phyloP scores from a whole-genome alignment of 805 yeast genomes.

The Candida nitratophila region DNA sequence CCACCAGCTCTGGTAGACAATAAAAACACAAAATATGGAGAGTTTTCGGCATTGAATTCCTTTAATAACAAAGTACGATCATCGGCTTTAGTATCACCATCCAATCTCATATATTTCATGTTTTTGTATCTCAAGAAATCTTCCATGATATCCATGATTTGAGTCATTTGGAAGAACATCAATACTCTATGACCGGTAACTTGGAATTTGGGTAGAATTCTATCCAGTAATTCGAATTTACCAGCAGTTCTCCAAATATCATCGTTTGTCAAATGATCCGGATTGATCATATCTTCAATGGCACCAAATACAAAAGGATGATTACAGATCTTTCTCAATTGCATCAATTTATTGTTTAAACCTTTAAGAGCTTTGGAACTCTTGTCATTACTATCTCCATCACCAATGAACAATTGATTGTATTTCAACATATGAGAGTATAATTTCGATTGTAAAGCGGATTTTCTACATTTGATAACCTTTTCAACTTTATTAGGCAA shows the following conservation, averaged over 20 bases:
- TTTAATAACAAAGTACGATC: conserved; percentile 73
- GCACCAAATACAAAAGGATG: conserved; percentile 87
- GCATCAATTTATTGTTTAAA: conserved; percentile 78
- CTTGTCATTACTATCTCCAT: conserved; percentile 43
- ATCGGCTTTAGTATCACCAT: conserved; percentile 80
- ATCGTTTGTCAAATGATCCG: conserved; percentile 54
- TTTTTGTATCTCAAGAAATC: conserved; percentile 64
- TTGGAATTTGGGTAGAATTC: conserved; percentile 68
- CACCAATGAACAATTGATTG: conserved; percentile 59
- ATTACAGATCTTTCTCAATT: conserved; percentile 75
- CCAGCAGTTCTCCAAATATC: conserved; percentile 73
- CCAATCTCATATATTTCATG: conserved; percentile 68
- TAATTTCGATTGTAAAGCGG: conserved; percentile 61
- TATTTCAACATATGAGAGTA: conserved; percentile 77
- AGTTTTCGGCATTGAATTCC: conserved; percentile 64
- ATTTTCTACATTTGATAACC: conserved; percentile 71
- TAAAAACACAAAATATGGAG: conserved; percentile 73
- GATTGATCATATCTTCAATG: conserved; percentile 64
- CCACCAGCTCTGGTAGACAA: conserved; percentile 88
- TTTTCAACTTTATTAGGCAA: conserved; percentile 80
- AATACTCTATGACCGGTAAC: conserved; percentile 72
- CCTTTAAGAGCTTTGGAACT: conserved; percentile 63
- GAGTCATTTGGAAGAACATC: conserved; percentile 85
- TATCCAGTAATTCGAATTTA: conserved; percentile 71
- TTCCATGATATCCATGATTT: conserved; percentile 86